phyloP scores from a whole-genome alignment of 2,329 filamentous ascomycete genomes.

The Colletotrichum cuscutae region DNA sequence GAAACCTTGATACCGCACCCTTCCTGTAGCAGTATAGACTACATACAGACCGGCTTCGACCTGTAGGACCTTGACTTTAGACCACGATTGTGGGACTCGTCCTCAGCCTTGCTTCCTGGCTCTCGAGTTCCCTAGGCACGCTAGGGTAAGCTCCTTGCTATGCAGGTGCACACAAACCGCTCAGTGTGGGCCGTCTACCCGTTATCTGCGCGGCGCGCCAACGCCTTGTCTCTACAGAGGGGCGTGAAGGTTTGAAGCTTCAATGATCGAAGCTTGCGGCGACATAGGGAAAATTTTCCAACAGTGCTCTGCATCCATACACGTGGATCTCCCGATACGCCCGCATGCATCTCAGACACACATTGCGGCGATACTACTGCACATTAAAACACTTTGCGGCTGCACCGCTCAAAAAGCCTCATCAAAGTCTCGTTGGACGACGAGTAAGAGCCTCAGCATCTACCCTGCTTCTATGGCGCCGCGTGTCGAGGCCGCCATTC shows the following conservation, averaged over 20 bases:
- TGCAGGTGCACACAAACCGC: conserved; percentile 21
- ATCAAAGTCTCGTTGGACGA: background rate
- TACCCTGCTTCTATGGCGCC: background rate
- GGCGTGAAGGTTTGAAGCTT: background rate
- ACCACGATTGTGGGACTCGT: conserved; percentile 17
- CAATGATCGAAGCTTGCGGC: background rate
- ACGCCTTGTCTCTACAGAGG: conserved; percentile 3
- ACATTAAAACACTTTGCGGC: background rate
- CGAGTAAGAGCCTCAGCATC: background rate
- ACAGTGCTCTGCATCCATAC: conserved; percentile 13
- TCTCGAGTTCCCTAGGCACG: conserved; percentile 11
- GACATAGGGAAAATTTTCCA: conserved; percentile 13
- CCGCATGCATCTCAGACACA: conserved; percentile 20
- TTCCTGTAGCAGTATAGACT: background rate
- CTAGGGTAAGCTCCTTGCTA: background rate
- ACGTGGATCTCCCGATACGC: conserved; percentile 29
- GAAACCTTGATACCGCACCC: conserved; percentile 26
- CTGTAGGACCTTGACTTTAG: conserved; percentile 8
- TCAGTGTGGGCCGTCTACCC: conserved; percentile 26
- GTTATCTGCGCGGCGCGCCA: conserved; percentile 16
- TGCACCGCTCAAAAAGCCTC: background rate
- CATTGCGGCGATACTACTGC: background rate
- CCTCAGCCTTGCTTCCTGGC: conserved; percentile 33
- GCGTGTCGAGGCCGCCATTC: background rate
- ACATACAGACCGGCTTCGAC: background rate